Evolutionary conservation across 176 grass and related monocot species (phyloP).

Genomic region (Tillandsia fasciculata): DNA sequence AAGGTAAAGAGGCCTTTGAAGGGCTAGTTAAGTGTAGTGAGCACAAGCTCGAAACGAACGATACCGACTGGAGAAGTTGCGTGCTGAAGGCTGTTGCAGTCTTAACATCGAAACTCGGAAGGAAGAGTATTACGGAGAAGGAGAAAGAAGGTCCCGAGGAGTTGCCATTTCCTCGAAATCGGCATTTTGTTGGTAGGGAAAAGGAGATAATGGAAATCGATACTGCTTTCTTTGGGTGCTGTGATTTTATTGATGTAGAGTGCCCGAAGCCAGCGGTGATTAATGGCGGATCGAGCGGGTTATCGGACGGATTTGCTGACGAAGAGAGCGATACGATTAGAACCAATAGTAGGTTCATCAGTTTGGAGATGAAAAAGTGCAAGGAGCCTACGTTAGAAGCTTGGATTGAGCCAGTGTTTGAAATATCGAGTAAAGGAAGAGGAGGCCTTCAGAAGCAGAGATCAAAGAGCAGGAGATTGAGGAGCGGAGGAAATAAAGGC

Average conservation of each 20-base stretch:
- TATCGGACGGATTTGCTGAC: slow-evolving; percentile 79
- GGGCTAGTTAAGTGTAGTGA: slow-evolving; percentile 76
- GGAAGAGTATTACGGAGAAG: slow-evolving; percentile 68
- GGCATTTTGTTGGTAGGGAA: slow-evolving; percentile 85
- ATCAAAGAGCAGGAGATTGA: slow-evolving; percentile 59
- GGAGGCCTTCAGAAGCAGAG: slow-evolving; percentile 72
- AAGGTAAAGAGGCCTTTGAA: slow-evolving; percentile 79
- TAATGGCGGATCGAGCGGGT: slow-evolving; percentile 54
- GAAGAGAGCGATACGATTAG: slow-evolving; percentile 71
- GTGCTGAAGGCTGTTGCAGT: slow-evolving; percentile 45
- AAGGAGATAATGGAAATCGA: slow-evolving; percentile 91
- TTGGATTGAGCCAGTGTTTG: slow-evolving; percentile 93
- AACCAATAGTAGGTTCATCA: slow-evolving; percentile 66
- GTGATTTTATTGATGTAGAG: slow-evolving; percentile 67
- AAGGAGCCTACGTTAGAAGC: slow-evolving; percentile 93
- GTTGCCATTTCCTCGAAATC: slow-evolving; percentile 63
- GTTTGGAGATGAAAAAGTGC: slow-evolving; percentile 81
- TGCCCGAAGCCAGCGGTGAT: slow-evolving; percentile 31
- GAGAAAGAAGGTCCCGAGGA: slow-evolving; percentile 44
- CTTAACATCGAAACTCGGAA: slow-evolving; percentile 72
- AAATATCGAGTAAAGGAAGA: slow-evolving; percentile 63
- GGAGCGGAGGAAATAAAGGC: slow-evolving; percentile 49
- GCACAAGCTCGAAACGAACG: slow-evolving; percentile 81
- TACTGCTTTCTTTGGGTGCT: slow-evolving; percentile 62
- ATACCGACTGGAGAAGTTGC: slow-evolving; percentile 72